Conservation (phyloP, 1,284 basidiomycete species). For the Farysia itapuensis region DNA sequence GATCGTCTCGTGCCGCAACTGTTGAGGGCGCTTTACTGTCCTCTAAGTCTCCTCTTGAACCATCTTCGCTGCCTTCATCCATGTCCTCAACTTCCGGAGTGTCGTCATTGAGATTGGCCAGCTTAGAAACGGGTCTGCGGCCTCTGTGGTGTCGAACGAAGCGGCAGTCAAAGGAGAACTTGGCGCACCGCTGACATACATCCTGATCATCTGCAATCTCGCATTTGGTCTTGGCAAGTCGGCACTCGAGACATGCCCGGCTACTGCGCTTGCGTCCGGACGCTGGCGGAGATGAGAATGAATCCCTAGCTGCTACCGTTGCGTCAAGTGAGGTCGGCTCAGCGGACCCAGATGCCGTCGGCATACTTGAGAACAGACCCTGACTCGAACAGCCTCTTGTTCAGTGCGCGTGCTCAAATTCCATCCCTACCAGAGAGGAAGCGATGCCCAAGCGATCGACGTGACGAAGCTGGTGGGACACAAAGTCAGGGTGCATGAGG, state of each 20-base stretch:
- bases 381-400: too few relatives aligned
- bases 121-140: constrained; percentile 28
- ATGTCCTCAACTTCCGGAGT: constrained; percentile 12
- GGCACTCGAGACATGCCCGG: constrained; percentile 32
- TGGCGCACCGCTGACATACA: constrained; percentile 30
- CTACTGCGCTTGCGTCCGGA: constrained; percentile 25
- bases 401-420: too few relatives aligned
- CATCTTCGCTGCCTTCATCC: constrained; percentile 4
- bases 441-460: too few relatives aligned
- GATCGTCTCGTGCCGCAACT: neutral
- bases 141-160: constrained; percentile 33
- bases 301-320: too few relatives aligned
- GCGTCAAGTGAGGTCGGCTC: too few relatives aligned
- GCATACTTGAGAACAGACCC: too few relatives aligned
- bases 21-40: neutral
- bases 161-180: constrained; percentile 32
- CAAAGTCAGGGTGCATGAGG: too few relatives aligned
- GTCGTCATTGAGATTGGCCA: constrained; percentile 22
- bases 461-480: too few relatives aligned
- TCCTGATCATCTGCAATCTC: constrained; percentile 18
- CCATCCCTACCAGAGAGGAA: too few relatives aligned
- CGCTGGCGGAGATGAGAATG: too few relatives aligned
- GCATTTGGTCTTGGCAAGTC: constrained; percentile 34
- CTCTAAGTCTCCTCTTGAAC: neutral
- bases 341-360: too few relatives aligned